Percentiles rank a stretch among this genome's conserved stretches.
Conservation (phyloP, 352 stramenopile species). For the Phytophthora podocarpi region DNA sequence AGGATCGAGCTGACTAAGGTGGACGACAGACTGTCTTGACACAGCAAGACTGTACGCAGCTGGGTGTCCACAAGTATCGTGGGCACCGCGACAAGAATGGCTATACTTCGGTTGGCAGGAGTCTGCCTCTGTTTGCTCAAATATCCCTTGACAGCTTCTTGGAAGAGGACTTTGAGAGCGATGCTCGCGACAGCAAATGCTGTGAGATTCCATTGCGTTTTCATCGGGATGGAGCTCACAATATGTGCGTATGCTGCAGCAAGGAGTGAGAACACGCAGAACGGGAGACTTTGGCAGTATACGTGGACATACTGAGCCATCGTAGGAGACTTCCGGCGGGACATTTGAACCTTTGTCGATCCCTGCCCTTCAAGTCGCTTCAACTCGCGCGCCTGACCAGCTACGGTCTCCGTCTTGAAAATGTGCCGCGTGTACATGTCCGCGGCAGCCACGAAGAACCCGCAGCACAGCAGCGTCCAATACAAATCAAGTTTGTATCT, state of each 20-base stretch:
- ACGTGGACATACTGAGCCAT: conserved; percentile 11
- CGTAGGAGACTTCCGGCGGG: conserved; percentile 1
- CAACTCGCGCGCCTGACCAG: conserved; percentile 4
- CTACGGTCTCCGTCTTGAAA: conserved; percentile 16
- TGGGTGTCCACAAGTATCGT: conserved; percentile 32
- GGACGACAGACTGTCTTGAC: conserved; percentile 10
- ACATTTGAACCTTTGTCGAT: background rate
- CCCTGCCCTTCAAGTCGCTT: conserved; percentile 1
- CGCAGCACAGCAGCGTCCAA: conserved; percentile 12
- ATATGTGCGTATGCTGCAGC: conserved; percentile 19
- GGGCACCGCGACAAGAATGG: conserved; percentile 24
- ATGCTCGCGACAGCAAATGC: conserved; percentile 12
- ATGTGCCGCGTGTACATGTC: conserved; percentile 18
- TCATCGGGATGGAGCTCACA: conserved; percentile 16
- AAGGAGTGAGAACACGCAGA: conserved; percentile 13
- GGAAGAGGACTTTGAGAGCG: conserved; percentile 7
- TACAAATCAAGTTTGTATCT: conserved; percentile 16
- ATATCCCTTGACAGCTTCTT: conserved; percentile 20
- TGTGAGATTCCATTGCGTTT: conserved; percentile 13
- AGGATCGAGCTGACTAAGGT: conserved; percentile 23
- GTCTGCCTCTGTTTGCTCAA: conserved; percentile 12
- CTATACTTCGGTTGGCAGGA: conserved; percentile 12
- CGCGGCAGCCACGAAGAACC: conserved; percentile 15
- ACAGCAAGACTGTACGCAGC: conserved; percentile 21
- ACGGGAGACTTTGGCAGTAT: conserved; percentile 16